These are phyloP conservation scores for Asterella californica DNA, from an alignment of 225 moss, liverwort and hornwort species.

Conservation along the genomic window DNA sequence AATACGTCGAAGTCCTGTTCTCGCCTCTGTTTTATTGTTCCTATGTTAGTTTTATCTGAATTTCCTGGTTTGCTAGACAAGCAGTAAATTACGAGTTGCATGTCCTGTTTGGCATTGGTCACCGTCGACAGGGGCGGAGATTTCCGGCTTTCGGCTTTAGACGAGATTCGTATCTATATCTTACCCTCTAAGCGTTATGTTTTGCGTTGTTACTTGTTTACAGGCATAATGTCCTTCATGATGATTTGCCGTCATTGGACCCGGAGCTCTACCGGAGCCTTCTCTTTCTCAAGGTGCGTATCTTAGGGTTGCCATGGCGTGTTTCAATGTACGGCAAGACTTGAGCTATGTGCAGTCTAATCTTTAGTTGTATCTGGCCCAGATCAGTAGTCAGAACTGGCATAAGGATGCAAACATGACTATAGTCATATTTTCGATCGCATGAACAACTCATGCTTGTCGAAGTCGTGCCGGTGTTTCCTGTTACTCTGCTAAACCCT, in stretches of 20 bases:
- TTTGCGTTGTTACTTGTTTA: background rate
- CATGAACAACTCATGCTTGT: too few species aligned
- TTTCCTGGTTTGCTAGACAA: background rate
- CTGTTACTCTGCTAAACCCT: background rate
- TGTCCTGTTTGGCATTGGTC: background rate
- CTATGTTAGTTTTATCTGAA: background rate
- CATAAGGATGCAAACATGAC: background rate
- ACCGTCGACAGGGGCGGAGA: background rate
- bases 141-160: background rate
- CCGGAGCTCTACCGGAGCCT: slow-evolving; percentile 88
- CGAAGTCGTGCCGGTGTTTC: background rate
- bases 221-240: slow-evolving; percentile 91
- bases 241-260: slow-evolving; percentile 94
- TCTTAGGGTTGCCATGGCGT: background rate
- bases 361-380: background rate
- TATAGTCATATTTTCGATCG: background rate
- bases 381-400: background rate
- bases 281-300: slow-evolving; percentile 45
- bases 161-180: background rate
- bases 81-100: background rate
- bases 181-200: background rate
- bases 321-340: too few species aligned
- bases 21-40: background rate
- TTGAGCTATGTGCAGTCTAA: background rate
- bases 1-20: slow-evolving; percentile 3